Percentiles rank a stretch among this genome's conserved stretches.
These are phyloP conservation scores for Chrysopogon serrulatus DNA, from an alignment of 176 grass and related monocot species.

Conservation along the genomic window DNA sequence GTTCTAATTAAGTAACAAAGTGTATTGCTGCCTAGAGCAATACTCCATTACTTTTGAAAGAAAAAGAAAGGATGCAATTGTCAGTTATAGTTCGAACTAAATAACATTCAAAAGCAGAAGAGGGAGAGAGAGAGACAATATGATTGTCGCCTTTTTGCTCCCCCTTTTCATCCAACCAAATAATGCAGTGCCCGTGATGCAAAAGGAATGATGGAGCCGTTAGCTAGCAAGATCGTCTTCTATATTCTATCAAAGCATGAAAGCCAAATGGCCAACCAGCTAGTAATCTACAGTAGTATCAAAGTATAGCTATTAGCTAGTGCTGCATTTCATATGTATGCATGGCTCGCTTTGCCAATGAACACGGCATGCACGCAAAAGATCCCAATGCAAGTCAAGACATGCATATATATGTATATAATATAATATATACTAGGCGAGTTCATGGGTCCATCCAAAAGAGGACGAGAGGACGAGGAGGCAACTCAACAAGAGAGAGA, in stretches of 20 bases:
- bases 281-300: background rate
- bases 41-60: too few species aligned
- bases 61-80: background rate
- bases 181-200: slow-evolving; percentile 32
- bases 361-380: slow-evolving; percentile 41
- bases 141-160: slow-evolving; percentile 22
- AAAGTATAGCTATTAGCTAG: slow-evolving; percentile 1
- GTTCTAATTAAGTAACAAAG: background rate
- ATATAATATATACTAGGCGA: background rate
- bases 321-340: background rate
- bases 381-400: slow-evolving; percentile 36
- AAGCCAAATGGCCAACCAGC: background rate
- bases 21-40: background rate
- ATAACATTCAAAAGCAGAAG: background rate
- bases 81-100: slow-evolving; percentile 4
- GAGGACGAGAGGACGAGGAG: slow-evolving; percentile 43
- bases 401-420: background rate
- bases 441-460: slow-evolving; percentile 39
- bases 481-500: slow-evolving; percentile 35
- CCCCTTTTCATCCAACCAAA: slow-evolving; percentile 20
- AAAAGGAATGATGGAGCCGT: slow-evolving; percentile 12
- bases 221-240: background rate
- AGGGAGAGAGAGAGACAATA: background rate
- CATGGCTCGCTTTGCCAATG: slow-evolving; percentile 25
- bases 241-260: slow-evolving; percentile 8